Evolutionary conservation across 768 basidiomycete genomes (phyloP).

Genomic region (Dioszegia crocea): DNA sequence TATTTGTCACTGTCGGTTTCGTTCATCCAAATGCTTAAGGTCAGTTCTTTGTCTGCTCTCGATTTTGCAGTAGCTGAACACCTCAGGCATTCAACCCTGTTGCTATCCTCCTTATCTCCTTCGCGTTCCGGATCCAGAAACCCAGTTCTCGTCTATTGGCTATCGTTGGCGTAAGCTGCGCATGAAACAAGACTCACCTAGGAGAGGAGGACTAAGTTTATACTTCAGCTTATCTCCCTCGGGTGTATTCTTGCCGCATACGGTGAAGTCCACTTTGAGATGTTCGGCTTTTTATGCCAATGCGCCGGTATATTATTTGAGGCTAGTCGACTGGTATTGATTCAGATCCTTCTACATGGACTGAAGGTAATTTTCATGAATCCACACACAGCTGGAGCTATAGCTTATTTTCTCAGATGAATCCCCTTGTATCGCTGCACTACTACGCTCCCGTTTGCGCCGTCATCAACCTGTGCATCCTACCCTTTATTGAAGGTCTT

Average conservation of each 20-base stretch:
- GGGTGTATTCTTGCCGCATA: conserved; percentile 67
- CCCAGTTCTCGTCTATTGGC: conserved; percentile 72
- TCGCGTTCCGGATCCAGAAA: conserved; percentile 80
- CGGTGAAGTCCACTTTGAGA: conserved; percentile 82
- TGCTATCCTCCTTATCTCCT: conserved; percentile 73
- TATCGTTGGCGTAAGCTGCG: conserved; percentile 65
- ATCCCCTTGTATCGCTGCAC: conserved; percentile 92
- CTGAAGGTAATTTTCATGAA: conserved; percentile 59
- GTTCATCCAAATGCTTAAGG: conserved; percentile 98
- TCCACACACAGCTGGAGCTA: neutral
- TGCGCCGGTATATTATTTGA: conserved; percentile 89
- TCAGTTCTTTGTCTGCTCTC: conserved; percentile 37
- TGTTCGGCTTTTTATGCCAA: conserved; percentile 83
- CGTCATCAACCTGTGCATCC: conserved; percentile 72
- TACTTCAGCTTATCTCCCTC: conserved; percentile 67
- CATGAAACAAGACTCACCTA: too few relatives aligned
- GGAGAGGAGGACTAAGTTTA: neutral
- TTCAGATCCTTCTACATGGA: conserved; percentile 89
- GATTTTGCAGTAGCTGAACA: neutral
- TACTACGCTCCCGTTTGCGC: conserved; percentile 67
- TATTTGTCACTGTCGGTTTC: conserved; percentile 84
- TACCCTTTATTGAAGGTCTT: conserved; percentile 91
- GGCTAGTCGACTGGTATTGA: conserved; percentile 83
- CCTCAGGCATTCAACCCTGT: conserved; percentile 49
- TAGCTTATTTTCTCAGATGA: too few relatives aligned